phyloP scores from a whole-genome alignment of 495 filamentous ascomycete genomes.

The Neurospora sp. region DNA sequence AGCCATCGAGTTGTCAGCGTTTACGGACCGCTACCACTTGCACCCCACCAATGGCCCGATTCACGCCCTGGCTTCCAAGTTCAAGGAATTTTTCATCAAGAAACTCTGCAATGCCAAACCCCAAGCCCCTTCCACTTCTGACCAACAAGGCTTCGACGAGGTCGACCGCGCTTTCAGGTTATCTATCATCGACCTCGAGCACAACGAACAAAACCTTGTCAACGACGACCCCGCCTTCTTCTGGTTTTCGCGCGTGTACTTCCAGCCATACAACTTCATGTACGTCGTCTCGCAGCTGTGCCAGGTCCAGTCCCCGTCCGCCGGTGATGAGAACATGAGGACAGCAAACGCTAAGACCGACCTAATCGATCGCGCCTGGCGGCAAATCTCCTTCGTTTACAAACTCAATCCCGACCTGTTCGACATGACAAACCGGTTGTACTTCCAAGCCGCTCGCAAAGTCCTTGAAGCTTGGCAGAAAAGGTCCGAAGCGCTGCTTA shows the following conservation, averaged over 20 bases:
- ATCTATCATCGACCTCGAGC: conserved; percentile 32
- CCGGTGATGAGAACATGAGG: not conserved
- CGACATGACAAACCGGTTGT: conserved; percentile 30
- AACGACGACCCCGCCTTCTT: conserved; percentile 30
- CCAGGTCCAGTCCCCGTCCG: conserved; percentile 2
- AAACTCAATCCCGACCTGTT: conserved; percentile 35
- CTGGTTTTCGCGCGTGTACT: conserved; percentile 42
- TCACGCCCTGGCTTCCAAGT: conserved; percentile 43
- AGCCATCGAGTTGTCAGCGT: conserved; percentile 30
- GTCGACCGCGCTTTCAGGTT: conserved; percentile 39
- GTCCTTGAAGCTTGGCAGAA: conserved; percentile 37
- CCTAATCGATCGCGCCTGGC: conserved; percentile 45
- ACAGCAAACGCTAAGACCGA: conserved; percentile 23
- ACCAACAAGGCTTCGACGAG: conserved; percentile 2
- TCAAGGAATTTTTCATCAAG: conserved; percentile 32
- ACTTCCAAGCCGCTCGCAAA: conserved; percentile 31
- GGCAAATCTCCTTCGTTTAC: conserved; percentile 30
- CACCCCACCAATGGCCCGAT: conserved; percentile 51
- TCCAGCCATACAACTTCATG: conserved; percentile 43
- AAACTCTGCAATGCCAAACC: conserved; percentile 34
- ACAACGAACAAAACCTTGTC: conserved; percentile 27
- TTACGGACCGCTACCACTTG: conserved; percentile 42
- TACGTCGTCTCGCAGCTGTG: conserved; percentile 44
- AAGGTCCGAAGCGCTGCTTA: conserved; percentile 25
- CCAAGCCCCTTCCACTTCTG: conserved; percentile 25